Evolutionary conservation across 2,329 filamentous ascomycete genomes (phyloP).

Genomic region (Colletotrichum sp.): DNA sequence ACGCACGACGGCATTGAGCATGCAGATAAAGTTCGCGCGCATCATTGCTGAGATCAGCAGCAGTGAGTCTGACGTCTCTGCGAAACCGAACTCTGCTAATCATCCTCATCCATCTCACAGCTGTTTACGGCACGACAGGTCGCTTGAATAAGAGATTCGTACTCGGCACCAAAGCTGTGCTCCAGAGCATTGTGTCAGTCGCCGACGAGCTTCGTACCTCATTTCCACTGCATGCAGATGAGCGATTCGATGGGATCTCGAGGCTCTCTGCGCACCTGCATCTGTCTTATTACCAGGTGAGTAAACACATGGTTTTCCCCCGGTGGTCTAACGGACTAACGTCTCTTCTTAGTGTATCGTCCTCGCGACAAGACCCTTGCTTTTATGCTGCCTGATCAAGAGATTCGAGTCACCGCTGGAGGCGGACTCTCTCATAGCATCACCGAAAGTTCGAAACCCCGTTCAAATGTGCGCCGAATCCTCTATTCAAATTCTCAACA

Average conservation of each 20-base stretch:
- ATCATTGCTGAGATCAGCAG: conserved; percentile 35
- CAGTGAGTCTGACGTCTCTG: conserved; percentile 21
- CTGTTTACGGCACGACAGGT: conserved; percentile 33
- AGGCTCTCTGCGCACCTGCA: conserved; percentile 36
- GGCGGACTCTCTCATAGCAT: conserved; percentile 40
- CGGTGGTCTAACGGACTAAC: background rate
- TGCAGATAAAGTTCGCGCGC: conserved; percentile 36
- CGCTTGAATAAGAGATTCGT: conserved; percentile 34
- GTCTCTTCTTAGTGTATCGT: conserved; percentile 30
- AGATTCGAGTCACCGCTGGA: conserved; percentile 30
- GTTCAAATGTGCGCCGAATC: conserved; percentile 39
- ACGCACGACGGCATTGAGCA: conserved; percentile 31
- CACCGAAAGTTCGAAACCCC: conserved; percentile 34
- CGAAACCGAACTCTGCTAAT: background rate
- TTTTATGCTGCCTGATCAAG: conserved; percentile 37
- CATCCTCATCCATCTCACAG: conserved; percentile 4
- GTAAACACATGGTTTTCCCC: background rate
- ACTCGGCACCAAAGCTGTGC: conserved; percentile 32
- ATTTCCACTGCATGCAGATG: conserved; percentile 33
- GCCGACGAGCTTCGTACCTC: conserved; percentile 34
- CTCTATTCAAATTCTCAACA: conserved; percentile 35
- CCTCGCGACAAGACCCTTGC: conserved; percentile 33
- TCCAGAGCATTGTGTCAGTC: conserved; percentile 31
- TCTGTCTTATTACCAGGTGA: conserved; percentile 36
- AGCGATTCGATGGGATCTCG: conserved; percentile 36